Evolutionary conservation across 306 rosid genomes (phyloP).

Genomic region (Rubus parviflorus): DNA sequence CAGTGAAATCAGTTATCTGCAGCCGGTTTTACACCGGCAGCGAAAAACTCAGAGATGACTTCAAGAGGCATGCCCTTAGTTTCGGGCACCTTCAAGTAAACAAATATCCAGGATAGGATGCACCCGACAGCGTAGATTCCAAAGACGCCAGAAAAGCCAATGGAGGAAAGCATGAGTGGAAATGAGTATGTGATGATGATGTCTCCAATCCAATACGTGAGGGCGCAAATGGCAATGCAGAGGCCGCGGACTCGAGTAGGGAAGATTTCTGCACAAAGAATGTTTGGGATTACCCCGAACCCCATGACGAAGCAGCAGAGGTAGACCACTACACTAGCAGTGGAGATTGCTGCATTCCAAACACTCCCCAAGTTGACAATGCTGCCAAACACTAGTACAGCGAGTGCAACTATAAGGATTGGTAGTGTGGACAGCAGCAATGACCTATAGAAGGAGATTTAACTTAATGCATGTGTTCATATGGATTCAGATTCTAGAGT

Average conservation of each 20-base stretch:
- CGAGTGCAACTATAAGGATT: conserved; percentile 50
- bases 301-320: conserved; percentile 71
- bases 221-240: conserved; percentile 66
- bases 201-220: conserved; percentile 60
- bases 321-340: conserved; percentile 47
- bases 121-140: conserved; percentile 51
- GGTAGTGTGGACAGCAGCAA: conserved; percentile 64
- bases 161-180: conserved; percentile 51
- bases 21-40: conserved; percentile 54
- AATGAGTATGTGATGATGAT: conserved; percentile 49
- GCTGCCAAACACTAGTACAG: conserved; percentile 44
- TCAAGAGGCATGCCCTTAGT: conserved; percentile 84
- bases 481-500: not conserved
- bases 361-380: conserved; percentile 34
- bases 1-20: conserved; percentile 23
- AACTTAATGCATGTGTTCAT: not conserved
- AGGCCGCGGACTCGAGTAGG: conserved; percentile 66
- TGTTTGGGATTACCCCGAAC: conserved; percentile 60
- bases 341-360: conserved; percentile 46
- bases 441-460: conserved; percentile 32
- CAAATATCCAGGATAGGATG: conserved; percentile 62
- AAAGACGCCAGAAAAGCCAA: conserved; percentile 59
- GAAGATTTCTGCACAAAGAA: conserved; percentile 67
- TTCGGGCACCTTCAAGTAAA: conserved; percentile 67
- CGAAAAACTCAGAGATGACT: conserved; percentile 69